Conservation (phyloP, 2,329 filamentous ascomycete species). For the Xylariaceae sp. region DNA sequence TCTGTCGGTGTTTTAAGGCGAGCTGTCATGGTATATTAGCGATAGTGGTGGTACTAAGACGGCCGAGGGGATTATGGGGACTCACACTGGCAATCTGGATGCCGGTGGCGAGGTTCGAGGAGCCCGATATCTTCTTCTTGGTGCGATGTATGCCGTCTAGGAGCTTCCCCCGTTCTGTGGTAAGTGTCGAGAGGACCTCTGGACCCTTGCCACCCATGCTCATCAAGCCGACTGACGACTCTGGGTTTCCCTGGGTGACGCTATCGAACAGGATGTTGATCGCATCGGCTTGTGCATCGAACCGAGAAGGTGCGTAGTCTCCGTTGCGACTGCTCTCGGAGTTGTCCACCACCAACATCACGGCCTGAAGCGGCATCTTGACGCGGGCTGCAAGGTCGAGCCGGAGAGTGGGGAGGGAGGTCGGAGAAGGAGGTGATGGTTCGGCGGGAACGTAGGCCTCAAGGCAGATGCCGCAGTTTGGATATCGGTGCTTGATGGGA, state of each 20-base stretch:
- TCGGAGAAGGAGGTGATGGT: not conserved
- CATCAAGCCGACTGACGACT: constrained; percentile 96
- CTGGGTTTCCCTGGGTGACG: constrained; percentile 91
- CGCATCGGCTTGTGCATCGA: constrained; percentile 93
- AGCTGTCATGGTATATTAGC: constrained; percentile 52
- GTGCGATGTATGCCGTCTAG: constrained; percentile 88
- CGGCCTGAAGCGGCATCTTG: constrained; percentile 97
- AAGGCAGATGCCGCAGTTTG: not conserved
- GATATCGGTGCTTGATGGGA: not conserved
- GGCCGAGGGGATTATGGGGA: constrained; percentile 7
- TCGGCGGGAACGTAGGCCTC: not conserved
- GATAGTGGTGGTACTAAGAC: constrained; percentile 19
- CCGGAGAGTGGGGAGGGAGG: not conserved
- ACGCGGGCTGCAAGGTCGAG: constrained; percentile 27
- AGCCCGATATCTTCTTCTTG: constrained; percentile 84
- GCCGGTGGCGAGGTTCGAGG: constrained; percentile 82
- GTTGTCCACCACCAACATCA: constrained; percentile 99
- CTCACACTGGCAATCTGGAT: constrained; percentile 93
- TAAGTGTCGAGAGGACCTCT: constrained; percentile 93
- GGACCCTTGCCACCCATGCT: constrained; percentile 98
- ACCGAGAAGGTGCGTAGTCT: constrained; percentile 85
- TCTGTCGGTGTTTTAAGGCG: constrained; percentile 94
- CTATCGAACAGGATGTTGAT: constrained; percentile 93
- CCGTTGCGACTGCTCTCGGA: constrained; percentile 98
- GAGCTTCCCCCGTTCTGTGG: constrained; percentile 93